These are phyloP conservation scores for Pueraria montana DNA, from an alignment of 306 rosid species.

Conservation along the genomic window DNA sequence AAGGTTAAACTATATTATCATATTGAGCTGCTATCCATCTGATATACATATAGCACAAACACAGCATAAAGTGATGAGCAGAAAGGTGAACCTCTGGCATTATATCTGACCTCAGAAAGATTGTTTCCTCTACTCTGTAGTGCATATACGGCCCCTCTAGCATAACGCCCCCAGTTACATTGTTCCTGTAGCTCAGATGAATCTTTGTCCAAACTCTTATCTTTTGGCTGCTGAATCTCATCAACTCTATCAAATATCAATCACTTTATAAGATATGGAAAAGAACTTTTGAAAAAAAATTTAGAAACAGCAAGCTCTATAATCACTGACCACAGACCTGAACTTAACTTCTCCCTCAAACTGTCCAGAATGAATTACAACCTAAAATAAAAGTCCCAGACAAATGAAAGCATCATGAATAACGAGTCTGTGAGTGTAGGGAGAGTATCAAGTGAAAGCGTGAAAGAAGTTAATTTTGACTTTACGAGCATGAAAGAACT, in stretches of 20 bases:
- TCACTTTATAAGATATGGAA: conserved; percentile 23
- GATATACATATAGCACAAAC: neutral
- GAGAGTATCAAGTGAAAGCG: neutral
- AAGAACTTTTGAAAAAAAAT: neutral
- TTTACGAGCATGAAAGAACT: neutral
- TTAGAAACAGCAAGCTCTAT: conserved; percentile 38
- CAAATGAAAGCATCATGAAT: conserved; percentile 18
- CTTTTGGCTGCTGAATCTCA: conserved; percentile 63
- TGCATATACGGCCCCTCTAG: conserved; percentile 92
- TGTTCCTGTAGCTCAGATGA: conserved; percentile 62
- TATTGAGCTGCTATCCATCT: conserved; percentile 6
- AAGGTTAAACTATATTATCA: conserved; percentile 16
- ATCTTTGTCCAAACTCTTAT: conserved; percentile 51
- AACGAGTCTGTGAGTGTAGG: neutral
- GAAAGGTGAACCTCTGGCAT: conserved; percentile 42
- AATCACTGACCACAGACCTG: conserved; percentile 68
- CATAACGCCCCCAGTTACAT: conserved; percentile 90
- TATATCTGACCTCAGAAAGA: conserved; percentile 71
- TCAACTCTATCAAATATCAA: conserved; percentile 66
- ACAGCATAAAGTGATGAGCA: conserved; percentile 13
- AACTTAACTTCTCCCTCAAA: conserved; percentile 88
- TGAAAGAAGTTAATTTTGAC: neutral
- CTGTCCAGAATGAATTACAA: conserved; percentile 78
- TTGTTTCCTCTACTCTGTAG: conserved; percentile 62
- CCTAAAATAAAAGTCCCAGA: conserved; percentile 61